Evolutionary conservation across 129 eudicot species (phyloP).

Genomic region (Artemisia argyi): DNA sequence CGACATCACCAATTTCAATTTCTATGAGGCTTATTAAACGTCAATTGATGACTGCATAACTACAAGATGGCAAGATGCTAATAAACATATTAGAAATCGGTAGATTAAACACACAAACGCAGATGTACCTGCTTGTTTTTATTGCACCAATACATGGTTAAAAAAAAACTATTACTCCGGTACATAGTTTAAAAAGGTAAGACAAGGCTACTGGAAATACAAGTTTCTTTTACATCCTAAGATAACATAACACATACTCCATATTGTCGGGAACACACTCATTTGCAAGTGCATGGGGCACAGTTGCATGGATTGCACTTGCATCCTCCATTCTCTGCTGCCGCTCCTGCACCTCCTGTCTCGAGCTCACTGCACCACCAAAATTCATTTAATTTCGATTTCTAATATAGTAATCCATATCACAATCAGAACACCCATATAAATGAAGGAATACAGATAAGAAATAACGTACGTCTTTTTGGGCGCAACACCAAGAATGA

Average conservation of each 20-base stretch:
- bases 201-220: constrained; percentile 1
- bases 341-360: neutral
- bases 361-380: constrained; percentile 1
- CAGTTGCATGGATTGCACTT: constrained; percentile 13
- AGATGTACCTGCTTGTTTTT: constrained; percentile 4
- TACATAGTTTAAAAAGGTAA: neutral
- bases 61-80: neutral
- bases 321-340: constrained; percentile 11
- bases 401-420: too few relatives aligned
- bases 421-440: neutral
- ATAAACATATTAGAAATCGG: too few relatives aligned
- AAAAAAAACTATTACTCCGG: neutral
- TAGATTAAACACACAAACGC: constrained; percentile 11
- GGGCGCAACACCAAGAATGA: constrained; percentile 5
- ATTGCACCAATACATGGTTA: neutral
- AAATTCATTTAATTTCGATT: neutral
- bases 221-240: neutral
- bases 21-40: neutral
- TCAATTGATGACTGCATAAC: neutral
- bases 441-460: neutral
- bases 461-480: neutral
- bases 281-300: constrained; percentile 14
- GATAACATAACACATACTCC: neutral
- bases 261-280: neutral
- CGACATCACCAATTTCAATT: too few relatives aligned